A percentile compares a stretch with the other conserved stretches of the same genome.
These are phyloP conservation scores for Aspergillus hancockii DNA, from an alignment of 495 filamentous ascomycete genomes.

Conservation along the genomic window DNA sequence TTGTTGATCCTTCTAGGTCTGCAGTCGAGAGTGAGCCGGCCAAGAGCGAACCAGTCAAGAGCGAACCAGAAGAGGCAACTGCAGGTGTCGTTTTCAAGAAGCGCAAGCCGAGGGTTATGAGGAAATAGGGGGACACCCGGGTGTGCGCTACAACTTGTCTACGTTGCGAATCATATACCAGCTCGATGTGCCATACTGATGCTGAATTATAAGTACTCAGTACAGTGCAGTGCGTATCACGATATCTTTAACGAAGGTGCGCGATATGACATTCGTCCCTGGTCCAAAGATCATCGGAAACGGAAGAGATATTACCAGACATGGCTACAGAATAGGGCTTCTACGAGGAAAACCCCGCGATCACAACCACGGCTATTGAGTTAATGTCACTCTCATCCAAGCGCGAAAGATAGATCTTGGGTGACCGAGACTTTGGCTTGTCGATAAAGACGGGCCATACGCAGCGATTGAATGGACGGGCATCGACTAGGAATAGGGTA, in stretches of 20 bases:
- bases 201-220: background rate
- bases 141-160: background rate
- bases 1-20: background rate
- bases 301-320: background rate
- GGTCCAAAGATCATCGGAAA: background rate
- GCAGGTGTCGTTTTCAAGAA: conserved; percentile 81
- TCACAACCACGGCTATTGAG: background rate
- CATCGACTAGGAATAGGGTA: no score
- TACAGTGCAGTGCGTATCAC: background rate
- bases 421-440: background rate
- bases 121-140: conserved; percentile 28
- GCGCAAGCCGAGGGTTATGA: conserved; percentile 76
- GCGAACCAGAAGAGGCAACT: conserved; percentile 27
- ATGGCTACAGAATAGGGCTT: background rate
- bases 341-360: background rate
- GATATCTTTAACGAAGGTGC: background rate
- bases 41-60: no score
- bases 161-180: background rate
- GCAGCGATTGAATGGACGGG: background rate
- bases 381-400: background rate
- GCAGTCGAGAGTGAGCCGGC: conserved; percentile 21
- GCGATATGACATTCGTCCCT: background rate
- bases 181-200: background rate
- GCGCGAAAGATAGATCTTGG: background rate
- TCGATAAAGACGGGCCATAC: background rate